phyloP scores from a whole-genome alignment of 2,329 filamentous ascomycete species.

The Fusarium anguioides region DNA sequence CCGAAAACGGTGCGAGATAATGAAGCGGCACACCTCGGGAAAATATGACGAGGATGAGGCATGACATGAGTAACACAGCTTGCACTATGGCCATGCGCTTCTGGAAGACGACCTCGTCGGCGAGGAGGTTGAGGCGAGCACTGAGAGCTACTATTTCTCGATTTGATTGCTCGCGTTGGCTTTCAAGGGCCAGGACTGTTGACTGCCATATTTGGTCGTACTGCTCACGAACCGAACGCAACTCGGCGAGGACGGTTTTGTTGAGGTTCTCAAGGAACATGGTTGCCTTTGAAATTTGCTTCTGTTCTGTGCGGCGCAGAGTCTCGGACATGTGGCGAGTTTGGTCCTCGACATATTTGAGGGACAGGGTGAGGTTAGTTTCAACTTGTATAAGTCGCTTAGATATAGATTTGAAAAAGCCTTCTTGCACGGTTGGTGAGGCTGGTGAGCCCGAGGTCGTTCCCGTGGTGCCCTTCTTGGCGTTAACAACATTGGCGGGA shows the following conservation, averaged over 20 bases:
- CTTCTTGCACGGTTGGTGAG: conserved; percentile 91
- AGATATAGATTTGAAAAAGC: conserved; percentile 96
- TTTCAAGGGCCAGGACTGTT: conserved; percentile 90
- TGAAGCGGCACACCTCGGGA: conserved; percentile 61
- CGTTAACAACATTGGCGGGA: conserved; percentile 26
- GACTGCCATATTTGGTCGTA: conserved; percentile 98
- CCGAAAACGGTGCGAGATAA: conserved; percentile 47
- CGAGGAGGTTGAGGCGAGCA: conserved; percentile 83
- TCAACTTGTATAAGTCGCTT: conserved; percentile 93
- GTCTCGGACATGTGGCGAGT: conserved; percentile 90
- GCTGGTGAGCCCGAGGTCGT: conserved; percentile 44
- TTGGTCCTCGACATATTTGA: conserved; percentile 97
- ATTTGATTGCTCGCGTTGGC: conserved; percentile 85
- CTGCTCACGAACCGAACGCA: conserved; percentile 80
- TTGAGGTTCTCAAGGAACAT: conserved; percentile 88
- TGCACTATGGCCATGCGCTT: conserved; percentile 96
- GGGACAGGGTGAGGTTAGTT: conserved; percentile 88
- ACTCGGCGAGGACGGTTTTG: conserved; percentile 82
- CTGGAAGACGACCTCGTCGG: conserved; percentile 88
- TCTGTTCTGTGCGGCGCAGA: conserved; percentile 86
- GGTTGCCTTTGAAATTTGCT: conserved; percentile 85
- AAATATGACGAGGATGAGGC: conserved; percentile 89
- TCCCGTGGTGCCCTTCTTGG: conserved; percentile 47
- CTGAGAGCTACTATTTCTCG: conserved; percentile 86
- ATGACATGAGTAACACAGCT: conserved; percentile 85